Evolutionary conservation across 768 basidiomycete species (phyloP), one percentile per base, ranked within the genome.

Genomic region (Tulasnella sp.): DNA sequence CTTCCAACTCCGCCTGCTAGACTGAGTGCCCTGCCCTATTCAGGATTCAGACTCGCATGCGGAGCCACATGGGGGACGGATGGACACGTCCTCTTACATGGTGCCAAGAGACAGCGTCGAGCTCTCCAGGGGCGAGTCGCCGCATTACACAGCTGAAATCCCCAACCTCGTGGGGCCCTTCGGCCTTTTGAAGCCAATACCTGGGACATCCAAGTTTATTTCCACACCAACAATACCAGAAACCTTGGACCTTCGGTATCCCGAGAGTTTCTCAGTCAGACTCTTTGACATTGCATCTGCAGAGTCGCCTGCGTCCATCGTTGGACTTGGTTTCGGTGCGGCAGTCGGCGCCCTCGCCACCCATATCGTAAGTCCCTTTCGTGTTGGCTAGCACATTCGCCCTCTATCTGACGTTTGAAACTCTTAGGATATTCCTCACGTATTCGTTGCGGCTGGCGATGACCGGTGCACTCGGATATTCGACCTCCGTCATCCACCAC

Each of bases 381-480:
- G 19, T 42, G 19, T 75, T 46, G 38, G 74, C 46, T 42, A 2
- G 12, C 18, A 2, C 27, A 38, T 48, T 34, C 27, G 5, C 44
- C 9, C 34, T 34, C 2, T 75, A 16, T 75, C 34, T 38, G 3
- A 34, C 7, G 16, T 52, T 75, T 40, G 19, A 21, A 6, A 39
- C 27, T 18, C 44, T 24, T 19, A 76, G 75, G 75, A 76, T 52
- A 34, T 76, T 3, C 75, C 75, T 10, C 36, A 76, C 36, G 46
- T 18, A 3, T 76, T 52, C 24, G 75, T 76, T n/a, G 75, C 75
- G 38, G 75, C 75, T 27, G 75, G 75, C 48, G 40, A 36, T 24
- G 75, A 76, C 62, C 75, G 36, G 3, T 27, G 42, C 27, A 62
- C 46, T 24, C 75, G 75, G 16, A 58, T 76, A 36, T 76, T 76